A percentile compares a stretch with the other conserved stretches of the same genome.
Conservation (phyloP, 306 rosid species). For the Dryas octopetala region DNA sequence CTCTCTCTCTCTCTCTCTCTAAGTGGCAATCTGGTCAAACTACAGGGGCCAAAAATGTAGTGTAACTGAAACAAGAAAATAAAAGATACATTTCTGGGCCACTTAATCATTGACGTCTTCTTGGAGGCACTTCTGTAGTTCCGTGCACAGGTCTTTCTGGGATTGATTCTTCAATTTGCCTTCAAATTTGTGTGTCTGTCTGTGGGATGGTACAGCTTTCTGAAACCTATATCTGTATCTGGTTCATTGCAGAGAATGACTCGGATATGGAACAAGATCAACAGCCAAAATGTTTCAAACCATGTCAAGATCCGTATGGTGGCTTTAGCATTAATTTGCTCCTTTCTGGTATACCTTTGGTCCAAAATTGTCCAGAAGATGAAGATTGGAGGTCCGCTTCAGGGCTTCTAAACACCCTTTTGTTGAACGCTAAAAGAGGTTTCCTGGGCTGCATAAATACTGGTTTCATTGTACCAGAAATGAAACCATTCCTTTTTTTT, state of each 20-base stretch:
- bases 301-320: slow-evolving; percentile 69
- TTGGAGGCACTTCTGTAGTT: not conserved
- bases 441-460: slow-evolving; percentile 22
- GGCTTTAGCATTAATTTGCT: slow-evolving; percentile 62
- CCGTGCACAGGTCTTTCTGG: not conserved
- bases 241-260: slow-evolving; percentile 64
- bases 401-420: slow-evolving; percentile 7
- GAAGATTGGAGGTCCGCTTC: slow-evolving; percentile 30
- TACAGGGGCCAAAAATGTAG: too few species aligned
- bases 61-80: too few species aligned
- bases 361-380: slow-evolving; percentile 66
- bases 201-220: slow-evolving; percentile 6
- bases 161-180: not conserved
- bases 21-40: too few species aligned
- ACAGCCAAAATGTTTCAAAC: slow-evolving; percentile 64
- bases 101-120: not conserved
- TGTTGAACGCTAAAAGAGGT: slow-evolving; percentile 6
- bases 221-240: slow-evolving; percentile 25
- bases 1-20: too few species aligned
- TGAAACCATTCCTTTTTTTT: too few species aligned
- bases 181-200: not conserved
- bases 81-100: not conserved
- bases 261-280: slow-evolving; percentile 81
- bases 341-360: slow-evolving; percentile 69
- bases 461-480: not conserved